Percentiles rank a stretch among this genome's conserved stretches.
Evolutionary conservation across 805 yeast genomes (phyloP).

Genomic region (Hanseniaspora occidentalis): DNA sequence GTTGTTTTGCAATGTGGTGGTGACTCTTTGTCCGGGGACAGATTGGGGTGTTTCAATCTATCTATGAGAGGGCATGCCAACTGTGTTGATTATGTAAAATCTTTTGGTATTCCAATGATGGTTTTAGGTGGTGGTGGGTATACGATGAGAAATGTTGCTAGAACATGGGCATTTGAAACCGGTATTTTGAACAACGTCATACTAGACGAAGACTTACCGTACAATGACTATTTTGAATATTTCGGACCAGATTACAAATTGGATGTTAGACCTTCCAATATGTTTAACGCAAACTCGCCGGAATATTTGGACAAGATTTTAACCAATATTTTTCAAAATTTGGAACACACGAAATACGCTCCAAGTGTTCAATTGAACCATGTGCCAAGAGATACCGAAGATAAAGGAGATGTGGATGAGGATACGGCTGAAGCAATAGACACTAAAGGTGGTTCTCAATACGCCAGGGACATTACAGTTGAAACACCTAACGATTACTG

Average conservation of each 20-base stretch:
- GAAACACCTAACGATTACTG: constrained; percentile 71
- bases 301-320: constrained; percentile 81
- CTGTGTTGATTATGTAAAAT: constrained; percentile 80
- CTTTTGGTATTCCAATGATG: constrained; percentile 80
- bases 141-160: constrained; percentile 87
- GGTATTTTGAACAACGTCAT: constrained; percentile 59
- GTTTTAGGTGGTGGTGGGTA: constrained; percentile 98
- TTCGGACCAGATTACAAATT: constrained; percentile 94
- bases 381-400: constrained; percentile 83
- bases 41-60: constrained; percentile 87
- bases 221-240: constrained; percentile 93
- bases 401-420: constrained; percentile 76
- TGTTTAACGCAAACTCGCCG: constrained; percentile 92
- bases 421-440: constrained; percentile 71
- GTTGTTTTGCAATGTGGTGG: constrained; percentile 97
- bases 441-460: constrained; percentile 82
- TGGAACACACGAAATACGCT: constrained; percentile 86
- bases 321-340: constrained; percentile 60
- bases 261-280: constrained; percentile 89
- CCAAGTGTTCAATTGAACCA: constrained; percentile 93
- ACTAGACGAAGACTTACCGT: constrained; percentile 62
- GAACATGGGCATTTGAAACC: constrained; percentile 95
- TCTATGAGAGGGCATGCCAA: constrained; percentile 91
- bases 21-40: constrained; percentile 85
- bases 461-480: constrained; percentile 63